Evolutionary conservation across 176 grass and related monocot species (phyloP), one percentile per base, ranked within the genome.

Genomic region (Oryza glaberrima): DNA sequence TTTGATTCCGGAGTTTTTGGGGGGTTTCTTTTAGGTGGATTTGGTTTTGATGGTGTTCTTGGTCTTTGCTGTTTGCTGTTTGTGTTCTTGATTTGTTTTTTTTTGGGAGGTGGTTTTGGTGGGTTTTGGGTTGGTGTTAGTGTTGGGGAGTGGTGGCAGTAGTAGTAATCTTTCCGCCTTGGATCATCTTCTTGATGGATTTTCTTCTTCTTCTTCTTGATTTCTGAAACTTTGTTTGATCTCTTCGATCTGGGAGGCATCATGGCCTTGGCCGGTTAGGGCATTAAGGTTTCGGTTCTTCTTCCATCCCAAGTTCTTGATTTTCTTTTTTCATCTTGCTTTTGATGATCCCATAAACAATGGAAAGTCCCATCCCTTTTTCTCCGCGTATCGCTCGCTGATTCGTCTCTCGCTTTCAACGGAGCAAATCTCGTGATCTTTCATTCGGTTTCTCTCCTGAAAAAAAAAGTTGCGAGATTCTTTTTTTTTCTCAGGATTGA

Each of bases 21-120:
- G 10, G 25, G 43, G 22, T 88, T 35, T 76, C 65, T 36, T 66
- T 56, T n/a, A 38, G 82, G 25, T 72, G 76, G 40, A 41, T 41
- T 41, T 41, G 40, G 40, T 41, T 41, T 41, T 41, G 40, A 8
- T 41, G 40, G 40, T 41, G 40, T 41, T 41, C 40, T 41, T 41
- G 40, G 8, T 41, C 40, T 41, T 41, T 26, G 26, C 26, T 26
- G 26, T 26, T 41, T 41, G 40, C 40, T 41, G 40, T 41, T 41
- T 41, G 40, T 41, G 47, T 5, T 48, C 26, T 16, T 48, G 41
- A 11, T 25, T 41, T 46, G 30, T 32, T 32, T 32, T 32, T 76
- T 41, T 46, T 30, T 38, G 5, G 5, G 19, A 7, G 11, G 36
- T 32, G 43, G 22, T 88, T 36, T 76, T 69, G 47, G 67, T 54